Percentiles rank a stretch among this genome's conserved stretches.
Evolutionary conservation across 148 eudicot genomes (phyloP).

Genomic region (Oxyria digyna): DNA sequence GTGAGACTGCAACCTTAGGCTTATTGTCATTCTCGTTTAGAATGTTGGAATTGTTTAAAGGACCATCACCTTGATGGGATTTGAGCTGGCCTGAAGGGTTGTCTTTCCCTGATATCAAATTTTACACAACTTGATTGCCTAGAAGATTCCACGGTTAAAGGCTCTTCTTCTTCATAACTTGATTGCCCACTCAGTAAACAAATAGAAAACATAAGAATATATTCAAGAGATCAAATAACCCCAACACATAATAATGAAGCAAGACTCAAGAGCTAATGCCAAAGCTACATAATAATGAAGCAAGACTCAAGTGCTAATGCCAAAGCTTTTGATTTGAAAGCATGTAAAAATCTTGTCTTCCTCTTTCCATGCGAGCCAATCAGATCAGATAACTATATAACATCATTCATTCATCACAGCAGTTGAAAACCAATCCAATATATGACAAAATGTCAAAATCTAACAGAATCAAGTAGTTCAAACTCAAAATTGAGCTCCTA

Average conservation of each 20-base stretch:
- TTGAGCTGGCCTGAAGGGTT: constrained; percentile 16
- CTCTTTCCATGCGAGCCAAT: neutral
- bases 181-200: no score
- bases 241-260: no score
- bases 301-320: neutral
- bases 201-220: no score
- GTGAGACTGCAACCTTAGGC: constrained; percentile 45
- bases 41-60: constrained; percentile 24
- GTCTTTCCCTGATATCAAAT: constrained; percentile 15
- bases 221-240: no score
- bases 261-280: no score
- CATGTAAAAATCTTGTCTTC: neutral
- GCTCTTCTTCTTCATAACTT: constrained; percentile 27
- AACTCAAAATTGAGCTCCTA: neutral
- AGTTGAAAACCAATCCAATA: no score
- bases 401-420: neutral
- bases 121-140: constrained; percentile 11
- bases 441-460: no score
- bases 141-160: constrained; percentile 13
- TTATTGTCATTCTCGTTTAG: constrained; percentile 25
- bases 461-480: neutral
- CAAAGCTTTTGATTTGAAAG: neutral
- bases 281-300: no score
- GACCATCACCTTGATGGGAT: constrained; percentile 25
- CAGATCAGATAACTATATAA: neutral